Percentiles rank a stretch among this genome's conserved stretches.
Evolutionary conservation across 192 early-diverging fungal genomes (phyloP).

Genomic region (Coemansia asiatica): DNA sequence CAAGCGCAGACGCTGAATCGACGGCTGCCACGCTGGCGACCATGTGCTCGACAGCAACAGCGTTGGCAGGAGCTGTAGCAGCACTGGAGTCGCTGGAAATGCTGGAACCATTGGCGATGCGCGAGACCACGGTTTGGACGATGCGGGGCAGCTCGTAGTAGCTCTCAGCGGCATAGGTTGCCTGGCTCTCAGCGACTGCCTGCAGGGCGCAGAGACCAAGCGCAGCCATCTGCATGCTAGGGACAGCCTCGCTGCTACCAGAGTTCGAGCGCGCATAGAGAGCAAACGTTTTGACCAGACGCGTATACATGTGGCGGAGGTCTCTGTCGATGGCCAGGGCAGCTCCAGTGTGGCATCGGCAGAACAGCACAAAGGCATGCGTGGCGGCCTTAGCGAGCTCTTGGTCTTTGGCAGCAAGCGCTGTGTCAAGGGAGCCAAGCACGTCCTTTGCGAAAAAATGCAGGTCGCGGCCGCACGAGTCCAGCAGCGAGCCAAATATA

Average conservation of each 20-base stretch:
- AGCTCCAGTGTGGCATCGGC: constrained; percentile 66
- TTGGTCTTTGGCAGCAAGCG: constrained; percentile 59
- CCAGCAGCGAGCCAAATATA: constrained; percentile 73
- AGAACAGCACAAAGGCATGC: constrained; percentile 72
- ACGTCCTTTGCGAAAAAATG: constrained; percentile 82
- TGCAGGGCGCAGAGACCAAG: constrained; percentile 67
- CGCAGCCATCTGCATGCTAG: constrained; percentile 18
- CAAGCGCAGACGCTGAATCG: neutral
- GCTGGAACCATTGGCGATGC: constrained; percentile 18
- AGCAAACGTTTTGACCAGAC: constrained; percentile 59
- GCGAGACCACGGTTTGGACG: constrained; percentile 55
- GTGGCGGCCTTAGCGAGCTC: constrained; percentile 63
- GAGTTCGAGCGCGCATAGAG: constrained; percentile 28
- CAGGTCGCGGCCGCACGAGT: constrained; percentile 69
- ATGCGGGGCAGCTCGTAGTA: constrained; percentile 64
- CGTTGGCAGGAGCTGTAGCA: neutral
- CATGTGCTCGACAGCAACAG: constrained; percentile 13
- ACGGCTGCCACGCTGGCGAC: neutral
- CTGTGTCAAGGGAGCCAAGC: constrained; percentile 67
- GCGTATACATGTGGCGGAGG: constrained; percentile 59
- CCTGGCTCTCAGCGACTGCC: constrained; percentile 61
- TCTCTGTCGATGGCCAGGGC: constrained; percentile 70
- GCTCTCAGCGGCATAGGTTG: constrained; percentile 62
- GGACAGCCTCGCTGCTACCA: neutral
- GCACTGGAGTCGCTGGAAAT: neutral